Evolutionary conservation across 1,139 yeast species (phyloP).

Genomic region (Candida mesenterica): DNA sequence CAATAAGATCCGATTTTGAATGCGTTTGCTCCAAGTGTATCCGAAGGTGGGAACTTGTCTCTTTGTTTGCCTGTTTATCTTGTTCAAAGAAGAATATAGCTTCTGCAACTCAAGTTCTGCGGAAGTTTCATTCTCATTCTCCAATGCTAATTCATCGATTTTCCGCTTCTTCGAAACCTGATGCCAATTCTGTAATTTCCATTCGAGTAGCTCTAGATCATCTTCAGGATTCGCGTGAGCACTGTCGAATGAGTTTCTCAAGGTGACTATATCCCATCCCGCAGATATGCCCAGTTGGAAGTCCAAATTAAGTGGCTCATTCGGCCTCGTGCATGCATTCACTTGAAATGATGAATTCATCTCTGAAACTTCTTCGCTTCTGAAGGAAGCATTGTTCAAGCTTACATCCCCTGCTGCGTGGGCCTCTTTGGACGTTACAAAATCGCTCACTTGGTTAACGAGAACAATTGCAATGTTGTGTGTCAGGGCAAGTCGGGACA

Average conservation of each 20-base stretch:
- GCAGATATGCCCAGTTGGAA: constrained; percentile 70
- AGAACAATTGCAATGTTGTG: constrained; percentile 62
- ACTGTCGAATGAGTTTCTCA: constrained; percentile 15
- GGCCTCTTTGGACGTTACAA: background rate
- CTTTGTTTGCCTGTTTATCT: constrained; percentile 16
- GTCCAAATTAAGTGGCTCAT: constrained; percentile 51
- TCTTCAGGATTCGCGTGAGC: background rate
- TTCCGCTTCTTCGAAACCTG: constrained; percentile 10
- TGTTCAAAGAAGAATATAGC: background rate
- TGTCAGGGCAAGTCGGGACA: constrained; percentile 50
- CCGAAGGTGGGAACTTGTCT: constrained; percentile 41
- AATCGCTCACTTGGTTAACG: constrained; percentile 79
- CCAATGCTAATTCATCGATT: background rate
- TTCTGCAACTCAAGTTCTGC: background rate
- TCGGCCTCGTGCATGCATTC: constrained; percentile 5
- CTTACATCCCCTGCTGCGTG: background rate
- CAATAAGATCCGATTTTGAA: constrained; percentile 31
- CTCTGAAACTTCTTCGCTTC: too few relatives aligned
- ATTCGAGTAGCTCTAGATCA: constrained; percentile 6
- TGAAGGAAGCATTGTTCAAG: too few relatives aligned
- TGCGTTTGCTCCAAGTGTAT: constrained; percentile 38
- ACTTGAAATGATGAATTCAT: background rate
- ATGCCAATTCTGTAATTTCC: constrained; percentile 1
- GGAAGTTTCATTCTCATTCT: background rate
- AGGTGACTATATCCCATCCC: constrained; percentile 65